phyloP scores from a whole-genome alignment of 1,284 basidiomycete genomes.

The Sphaerobolus stellatus region DNA sequence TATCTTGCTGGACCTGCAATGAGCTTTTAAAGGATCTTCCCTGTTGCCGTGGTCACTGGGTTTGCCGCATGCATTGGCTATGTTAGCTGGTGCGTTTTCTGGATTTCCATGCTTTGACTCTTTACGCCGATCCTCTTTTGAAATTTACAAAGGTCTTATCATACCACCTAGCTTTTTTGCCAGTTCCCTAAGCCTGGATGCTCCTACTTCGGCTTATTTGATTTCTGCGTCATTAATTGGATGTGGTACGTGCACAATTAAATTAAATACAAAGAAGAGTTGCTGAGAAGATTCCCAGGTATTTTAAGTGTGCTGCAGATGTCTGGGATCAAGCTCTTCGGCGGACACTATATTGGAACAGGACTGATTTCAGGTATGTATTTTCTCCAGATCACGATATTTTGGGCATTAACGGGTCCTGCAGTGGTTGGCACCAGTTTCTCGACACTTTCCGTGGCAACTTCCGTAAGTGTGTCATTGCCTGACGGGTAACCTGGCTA shows the following conservation, averaged over 20 bases:
- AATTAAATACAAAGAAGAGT: constrained; percentile 18
- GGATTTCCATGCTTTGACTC: too few relatives aligned
- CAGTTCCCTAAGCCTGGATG: constrained; percentile 56
- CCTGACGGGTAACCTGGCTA: neutral
- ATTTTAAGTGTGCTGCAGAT: constrained; percentile 77
- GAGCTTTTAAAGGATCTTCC: too few relatives aligned
- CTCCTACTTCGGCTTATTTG: constrained; percentile 70
- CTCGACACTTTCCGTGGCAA: constrained; percentile 74
- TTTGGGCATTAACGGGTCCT: too few relatives aligned
- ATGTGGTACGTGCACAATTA: constrained; percentile 52
- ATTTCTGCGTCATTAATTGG: constrained; percentile 79
- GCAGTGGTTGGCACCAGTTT: constrained; percentile 88
- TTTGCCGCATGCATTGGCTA: constrained; percentile 77
- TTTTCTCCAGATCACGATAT: too few relatives aligned
- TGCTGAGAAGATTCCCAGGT: constrained; percentile 36
- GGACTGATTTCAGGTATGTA: constrained; percentile 79
- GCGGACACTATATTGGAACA: constrained; percentile 68
- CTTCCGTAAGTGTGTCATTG: constrained; percentile 48
- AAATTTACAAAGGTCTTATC: constrained; percentile 68
- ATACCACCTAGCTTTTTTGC: constrained; percentile 83
- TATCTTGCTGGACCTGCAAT: too few relatives aligned
- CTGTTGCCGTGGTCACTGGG: too few relatives aligned
- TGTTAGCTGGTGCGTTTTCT: too few relatives aligned
- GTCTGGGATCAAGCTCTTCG: constrained; percentile 61
- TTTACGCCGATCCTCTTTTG: too few relatives aligned